Evolutionary conservation across 768 basidiomycete genomes (phyloP).

Genomic region (Pleurotus cornucopiae): DNA sequence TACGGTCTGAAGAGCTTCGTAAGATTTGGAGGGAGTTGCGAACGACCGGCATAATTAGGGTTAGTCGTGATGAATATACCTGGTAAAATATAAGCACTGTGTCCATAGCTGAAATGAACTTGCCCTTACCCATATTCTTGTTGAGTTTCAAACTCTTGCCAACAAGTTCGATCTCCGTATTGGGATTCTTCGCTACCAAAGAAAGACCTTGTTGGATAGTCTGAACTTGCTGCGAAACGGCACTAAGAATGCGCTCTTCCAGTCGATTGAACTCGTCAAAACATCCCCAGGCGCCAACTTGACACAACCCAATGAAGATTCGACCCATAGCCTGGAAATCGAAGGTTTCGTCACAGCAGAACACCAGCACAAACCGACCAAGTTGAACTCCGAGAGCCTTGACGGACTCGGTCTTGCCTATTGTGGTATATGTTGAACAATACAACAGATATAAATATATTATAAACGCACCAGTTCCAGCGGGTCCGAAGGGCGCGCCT

Average conservation of each 20-base stretch:
- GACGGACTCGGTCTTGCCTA: conserved; percentile 98
- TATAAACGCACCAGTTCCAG: conserved; percentile 74
- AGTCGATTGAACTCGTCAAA: conserved; percentile 98
- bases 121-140: conserved; percentile 75
- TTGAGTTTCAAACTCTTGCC: conserved; percentile 93
- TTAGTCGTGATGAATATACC: conserved; percentile 99
- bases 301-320: conserved; percentile 97
- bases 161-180: conserved; percentile 90
- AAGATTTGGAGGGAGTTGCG: conserved; percentile 80
- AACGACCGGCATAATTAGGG: conserved; percentile 97
- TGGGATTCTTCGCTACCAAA: conserved; percentile 76
- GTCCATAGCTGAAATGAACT: background rate
- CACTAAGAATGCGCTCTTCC: conserved; percentile 95
- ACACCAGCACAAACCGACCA: conserved; percentile 99
- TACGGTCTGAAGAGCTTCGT: conserved; percentile 93
- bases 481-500: conserved; percentile 96
- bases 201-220: conserved; percentile 95
- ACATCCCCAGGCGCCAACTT: conserved; percentile 99
- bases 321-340: conserved; percentile 99
- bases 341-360: conserved; percentile 99
- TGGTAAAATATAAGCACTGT: conserved; percentile 21
- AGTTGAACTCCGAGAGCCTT: conserved; percentile 97
- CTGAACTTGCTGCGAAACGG: conserved; percentile 98
- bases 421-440: conserved; percentile 8
- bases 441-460: conserved; percentile 1